Conservation (phyloP, 352 stramenopile species). For the Pythium aphanidermatum region DNA sequence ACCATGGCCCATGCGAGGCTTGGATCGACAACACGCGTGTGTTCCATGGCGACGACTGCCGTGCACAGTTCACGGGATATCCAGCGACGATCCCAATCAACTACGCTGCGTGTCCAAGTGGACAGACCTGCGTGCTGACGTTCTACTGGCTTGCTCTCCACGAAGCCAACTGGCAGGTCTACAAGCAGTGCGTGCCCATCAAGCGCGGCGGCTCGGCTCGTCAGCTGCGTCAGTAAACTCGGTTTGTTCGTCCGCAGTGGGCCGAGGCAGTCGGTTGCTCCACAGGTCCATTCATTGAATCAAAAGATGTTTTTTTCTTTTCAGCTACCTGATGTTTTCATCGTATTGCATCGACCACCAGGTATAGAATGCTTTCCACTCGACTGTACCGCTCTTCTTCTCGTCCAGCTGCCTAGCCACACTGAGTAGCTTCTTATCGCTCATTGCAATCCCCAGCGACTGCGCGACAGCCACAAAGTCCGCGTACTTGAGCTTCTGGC, state of each 20-base stretch:
- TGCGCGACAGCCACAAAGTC: constrained; percentile 44
- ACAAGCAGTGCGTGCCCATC: constrained; percentile 11
- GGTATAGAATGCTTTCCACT: constrained; percentile 58
- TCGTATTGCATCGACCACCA: constrained; percentile 53
- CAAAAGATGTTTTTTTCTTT: not conserved
- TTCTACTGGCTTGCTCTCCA: constrained; percentile 18
- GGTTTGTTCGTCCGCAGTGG: too few species aligned
- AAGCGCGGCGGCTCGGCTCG: not conserved
- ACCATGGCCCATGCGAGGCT: constrained; percentile 32
- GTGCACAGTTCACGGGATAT: constrained; percentile 18
- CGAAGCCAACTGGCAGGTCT: constrained; percentile 15
- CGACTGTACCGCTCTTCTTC: constrained; percentile 43
- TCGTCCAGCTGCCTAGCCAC: constrained; percentile 38
- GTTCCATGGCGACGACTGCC: constrained; percentile 31
- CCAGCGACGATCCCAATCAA: constrained; percentile 23
- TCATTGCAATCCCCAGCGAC: constrained; percentile 30
- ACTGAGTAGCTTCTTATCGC: constrained; percentile 39
- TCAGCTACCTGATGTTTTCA: constrained; percentile 4
- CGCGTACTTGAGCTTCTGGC: constrained; percentile 26
- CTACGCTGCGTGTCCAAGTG: constrained; percentile 18
- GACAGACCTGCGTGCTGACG: constrained; percentile 14
- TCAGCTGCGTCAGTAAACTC: not conserved
- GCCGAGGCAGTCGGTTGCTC: too few species aligned
- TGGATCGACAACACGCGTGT: constrained; percentile 31
- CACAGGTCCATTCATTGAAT: not conserved